These are phyloP conservation scores for Stropharia rugosoannulata DNA, from an alignment of 768 basidiomycete species.

Conservation along the genomic window DNA sequence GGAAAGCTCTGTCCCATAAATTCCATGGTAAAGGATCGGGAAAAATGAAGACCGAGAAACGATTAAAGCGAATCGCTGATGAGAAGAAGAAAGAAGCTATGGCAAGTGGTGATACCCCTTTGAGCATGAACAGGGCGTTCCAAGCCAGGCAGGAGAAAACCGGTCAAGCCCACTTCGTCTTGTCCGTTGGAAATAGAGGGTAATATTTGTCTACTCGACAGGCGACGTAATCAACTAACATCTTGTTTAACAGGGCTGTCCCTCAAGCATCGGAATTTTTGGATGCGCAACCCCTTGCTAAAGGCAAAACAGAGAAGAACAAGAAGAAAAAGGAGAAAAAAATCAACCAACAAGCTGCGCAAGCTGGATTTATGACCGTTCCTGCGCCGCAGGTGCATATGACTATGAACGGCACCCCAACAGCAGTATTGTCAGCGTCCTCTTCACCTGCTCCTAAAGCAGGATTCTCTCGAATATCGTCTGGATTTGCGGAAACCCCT, in stretches of 20 bases:
- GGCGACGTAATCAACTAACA: conserved; percentile 9
- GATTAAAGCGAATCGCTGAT: conserved; percentile 95
- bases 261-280: conserved; percentile 84
- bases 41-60: conserved; percentile 96
- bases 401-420: conserved; percentile 44
- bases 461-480: conserved; percentile 76
- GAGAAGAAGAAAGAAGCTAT: conserved; percentile 94
- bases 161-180: conserved; percentile 94
- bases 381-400: conserved; percentile 52
- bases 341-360: conserved; percentile 41
- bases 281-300: conserved; percentile 76
- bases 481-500: conserved; percentile 49
- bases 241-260: conserved; percentile 58
- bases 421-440: conserved; percentile 38
- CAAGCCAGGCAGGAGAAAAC: conserved; percentile 90
- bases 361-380: conserved; percentile 70
- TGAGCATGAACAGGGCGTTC: conserved; percentile 95
- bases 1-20: conserved; percentile 96
- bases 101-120: conserved; percentile 92
- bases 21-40: conserved; percentile 99
- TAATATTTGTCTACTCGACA: conserved; percentile 34
- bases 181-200: conserved; percentile 94
- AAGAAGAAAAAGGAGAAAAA: conserved; percentile 82
- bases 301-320: conserved; percentile 80
- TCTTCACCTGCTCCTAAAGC: conserved; percentile 69